Base-by-base conservation (phyloP, 768 basidiomycete genomes). In the Mycena belliarum region DNA sequence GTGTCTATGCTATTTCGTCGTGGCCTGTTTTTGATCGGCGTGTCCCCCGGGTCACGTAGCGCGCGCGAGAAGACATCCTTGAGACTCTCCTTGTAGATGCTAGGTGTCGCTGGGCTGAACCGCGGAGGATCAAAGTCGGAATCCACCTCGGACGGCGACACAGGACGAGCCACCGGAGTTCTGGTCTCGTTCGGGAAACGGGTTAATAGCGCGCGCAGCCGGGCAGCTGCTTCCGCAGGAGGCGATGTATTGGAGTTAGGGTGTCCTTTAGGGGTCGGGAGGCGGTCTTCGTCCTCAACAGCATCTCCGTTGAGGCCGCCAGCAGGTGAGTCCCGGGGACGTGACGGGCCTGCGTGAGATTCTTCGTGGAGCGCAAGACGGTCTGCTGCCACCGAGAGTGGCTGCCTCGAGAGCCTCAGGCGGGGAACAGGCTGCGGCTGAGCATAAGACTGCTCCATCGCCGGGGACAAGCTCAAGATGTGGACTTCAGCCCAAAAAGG, bases 31-130 rank as follows among this genome's bases (percentile, higher is more conserved):
- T 85, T 89, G 66, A 79, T 78, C 2, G 89, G 86, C 6, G 86
- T 88, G 61, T 82, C 79, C 3, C 82, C 86, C 1, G 87, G 79
- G 21, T 87, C 84, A 37, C 84, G 82, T 45, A 84, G 73, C 2
- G 85, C 87, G 53, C 78, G 79, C n/a, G 82, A 82, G 66, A 91
- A 89, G 28, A 91, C 75, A 55, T 83, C 79, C 66, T 78, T 87
- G 44, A 91, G 66, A 67, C 78, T 86, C 61, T 83, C 81, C 45
- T 80, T 81, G 18, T 82, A 80, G 49, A 80, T 64, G 53, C 82
- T 85, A 26, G 79, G 78, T 10, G 73, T 70, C 33, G 68, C 69
- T 48, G 70, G 64, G 2, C 66, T 73, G 29, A 71, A 70, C 28
- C 76, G 74, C 12, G 77, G 79, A 18, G 75, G 73, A 49, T 87